These are phyloP conservation scores for Leccinum imitatum DNA, from an alignment of 768 basidiomycete genomes.

Conservation along the genomic window DNA sequence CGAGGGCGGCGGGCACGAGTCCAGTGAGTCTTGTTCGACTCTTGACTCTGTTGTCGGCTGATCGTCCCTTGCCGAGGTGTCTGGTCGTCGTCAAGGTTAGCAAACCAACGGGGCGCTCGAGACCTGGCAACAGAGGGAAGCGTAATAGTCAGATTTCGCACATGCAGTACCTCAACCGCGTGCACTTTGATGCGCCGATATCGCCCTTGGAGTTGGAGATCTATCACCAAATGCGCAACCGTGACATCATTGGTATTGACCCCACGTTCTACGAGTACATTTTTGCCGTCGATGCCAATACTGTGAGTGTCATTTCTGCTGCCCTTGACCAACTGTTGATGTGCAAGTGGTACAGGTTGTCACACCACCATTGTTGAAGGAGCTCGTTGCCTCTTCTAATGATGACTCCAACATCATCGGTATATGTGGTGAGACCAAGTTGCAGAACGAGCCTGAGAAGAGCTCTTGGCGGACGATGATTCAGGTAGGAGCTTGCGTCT, in stretches of 20 bases:
- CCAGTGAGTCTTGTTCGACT: too few species aligned
- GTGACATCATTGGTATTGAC: too few species aligned
- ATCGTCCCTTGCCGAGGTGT: conserved; percentile 38
- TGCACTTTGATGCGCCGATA: conserved; percentile 45
- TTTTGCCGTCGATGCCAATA: too few species aligned
- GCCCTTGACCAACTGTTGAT: conserved; percentile 14
- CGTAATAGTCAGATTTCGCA: conserved; percentile 66
- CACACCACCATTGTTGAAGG: conserved; percentile 63
- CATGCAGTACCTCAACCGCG: conserved; percentile 66
- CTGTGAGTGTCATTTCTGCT: conserved; percentile 34
- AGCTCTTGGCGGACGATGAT: conserved; percentile 79
- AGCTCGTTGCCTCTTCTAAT: conserved; percentile 59
- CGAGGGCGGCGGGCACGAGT: too few species aligned
- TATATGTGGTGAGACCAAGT: conserved; percentile 67
- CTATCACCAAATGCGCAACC: too few species aligned
- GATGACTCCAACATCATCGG: conserved; percentile 65
- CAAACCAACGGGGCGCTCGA: conserved; percentile 63
- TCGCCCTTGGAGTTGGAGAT: too few species aligned
- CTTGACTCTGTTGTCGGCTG: background rate
- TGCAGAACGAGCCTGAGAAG: conserved; percentile 57
- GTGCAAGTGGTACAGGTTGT: conserved; percentile 44
- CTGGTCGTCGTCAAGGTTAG: conserved; percentile 68
- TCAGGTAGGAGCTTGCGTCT: conserved; percentile 41
- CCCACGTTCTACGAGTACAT: too few species aligned
- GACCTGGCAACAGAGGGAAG: conserved; percentile 52